Base-by-base conservation (phyloP, 768 basidiomycete genomes). In the Suillus subaureus region DNA sequence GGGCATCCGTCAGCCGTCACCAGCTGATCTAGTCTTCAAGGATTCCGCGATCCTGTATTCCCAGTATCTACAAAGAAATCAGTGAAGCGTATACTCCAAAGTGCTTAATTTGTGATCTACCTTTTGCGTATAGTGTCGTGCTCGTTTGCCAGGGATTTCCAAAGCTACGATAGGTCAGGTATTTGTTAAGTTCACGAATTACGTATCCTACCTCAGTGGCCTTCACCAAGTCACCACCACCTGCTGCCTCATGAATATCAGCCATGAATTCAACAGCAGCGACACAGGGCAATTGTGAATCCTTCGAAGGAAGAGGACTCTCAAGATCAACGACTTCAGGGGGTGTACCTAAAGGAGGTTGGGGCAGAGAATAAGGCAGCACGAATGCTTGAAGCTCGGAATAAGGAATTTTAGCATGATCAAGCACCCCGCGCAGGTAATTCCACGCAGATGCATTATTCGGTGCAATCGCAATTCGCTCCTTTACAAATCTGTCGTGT, bases 361-460 rank as follows among this genome's bases (percentile, higher is more conserved):
- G 73, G 5, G 78, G 73, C 15, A 74, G 65, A 1, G 89, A 84
- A 75, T 94, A 96, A 1, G 87, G 87, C 21, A 79, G 72, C 23
- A 92, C 89, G 67, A 95, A 94, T 1, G 83, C 73, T 28, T 78
- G 71, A 51, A 91, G 73, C 6, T 75, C 76, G 2, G 86, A 79
- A 70, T 89, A 88, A 0, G 93, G 87, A 18, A 83, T 82, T 15
- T 81, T 74, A 62, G 85, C 85, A 70, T 84, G 80, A 40, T 89
- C 85, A 26, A 97, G 84, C n/a, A 91, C 73, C 8, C 93, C 97
- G 66, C 97, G 87, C 12, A 99, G 85, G 77, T 97, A 99, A 76
- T 97, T 97, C 97, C 97, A 99, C 0, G 94, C 92, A 0, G 96
- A 97, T 0, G 89, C 85, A 70, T 99, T 99, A 76, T 96, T 96